Base-by-base conservation (phyloP, 2,329 filamentous ascomycete genomes). In the Reticulascus tulasneorum region DNA sequence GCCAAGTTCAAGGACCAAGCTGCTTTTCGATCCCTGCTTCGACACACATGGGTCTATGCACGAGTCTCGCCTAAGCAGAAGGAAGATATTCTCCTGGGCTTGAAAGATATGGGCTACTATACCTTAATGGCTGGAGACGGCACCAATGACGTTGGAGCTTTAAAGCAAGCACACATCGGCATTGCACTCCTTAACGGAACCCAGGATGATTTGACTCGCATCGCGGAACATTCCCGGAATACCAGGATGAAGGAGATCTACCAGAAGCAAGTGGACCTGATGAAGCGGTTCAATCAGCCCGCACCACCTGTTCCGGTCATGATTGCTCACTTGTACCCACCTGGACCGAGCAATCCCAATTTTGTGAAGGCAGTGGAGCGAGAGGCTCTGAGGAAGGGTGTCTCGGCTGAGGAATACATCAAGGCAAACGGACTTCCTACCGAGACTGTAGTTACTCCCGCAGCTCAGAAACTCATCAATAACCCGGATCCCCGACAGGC, bases 231-330 rank as follows among this genome's bases (percentile, higher is more conserved):
- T 63, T 83, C 85, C 54, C 84, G 93, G 50, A 94, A 89, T 61
- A 94, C 84, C 25, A 94, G 89, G 73, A 94, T 98, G 86, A 97
- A 96, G 74, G 90, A 96, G 47, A 79, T 98, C 47, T 98, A 98
- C 59, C 88, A 97, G 68, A 97, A 98, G 72, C 93, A 98, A 61
- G 77, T 85, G 38, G 71, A 82, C 29, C 75, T 98, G 60, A 96
- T 98, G 87, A 78, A 84, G 56, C 80, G 91, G 46, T 98, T 97
- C 75, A 95, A 94, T 59, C 90, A 96, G 62, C 87, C 90, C 11
- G 62, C 80, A 2, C 93, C 93, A n/a, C 93, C 93, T 1, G 86
- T 97, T 2, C 93, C 93, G n/a, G 68, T 82, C 41, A 71, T 89
- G 52, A 95, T 98, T 50, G 93, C 93, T 19, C 93, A 98, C 58